These are phyloP conservation scores for Schrenkiella parvula DNA, from an alignment of 345 rosid genomes.

Conservation along the genomic window DNA sequence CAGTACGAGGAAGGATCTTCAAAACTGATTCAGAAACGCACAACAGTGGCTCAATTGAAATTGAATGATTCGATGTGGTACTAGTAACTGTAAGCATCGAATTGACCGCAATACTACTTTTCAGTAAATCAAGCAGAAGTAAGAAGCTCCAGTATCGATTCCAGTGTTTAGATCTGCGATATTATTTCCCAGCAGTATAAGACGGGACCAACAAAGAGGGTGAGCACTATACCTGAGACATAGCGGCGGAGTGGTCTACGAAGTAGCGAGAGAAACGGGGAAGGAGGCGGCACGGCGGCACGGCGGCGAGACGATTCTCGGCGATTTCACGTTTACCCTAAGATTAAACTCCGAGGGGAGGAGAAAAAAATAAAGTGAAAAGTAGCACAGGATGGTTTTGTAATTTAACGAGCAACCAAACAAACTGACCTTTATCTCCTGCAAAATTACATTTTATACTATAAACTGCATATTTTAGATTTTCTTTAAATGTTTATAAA, in stretches of 20 bases:
- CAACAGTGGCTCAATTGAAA: background rate
- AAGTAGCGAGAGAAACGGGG: background rate
- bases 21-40: background rate
- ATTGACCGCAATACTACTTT: background rate
- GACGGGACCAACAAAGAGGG: background rate
- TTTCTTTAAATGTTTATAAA: too few species aligned
- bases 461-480: too few species aligned
- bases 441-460: too few species aligned
- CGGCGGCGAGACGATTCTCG: constrained; percentile 10
- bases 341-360: constrained; percentile 8
- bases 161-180: constrained; percentile 28
- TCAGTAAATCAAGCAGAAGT: background rate
- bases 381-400: background rate
- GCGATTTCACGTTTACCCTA: constrained; percentile 19
- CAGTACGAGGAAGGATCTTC: background rate
- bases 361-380: background rate
- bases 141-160: background rate
- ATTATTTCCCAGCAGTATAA: background rate
- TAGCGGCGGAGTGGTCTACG: background rate
- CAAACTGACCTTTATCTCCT: background rate
- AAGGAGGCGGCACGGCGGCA: background rate
- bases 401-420: background rate
- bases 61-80: background rate
- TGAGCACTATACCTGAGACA: constrained; percentile 31
- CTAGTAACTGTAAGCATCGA: background rate